Percentiles rank a stretch among this genome's conserved stretches.
Conservation (phyloP, 345 rosid genomes). For the Kernera saxatilis region DNA sequence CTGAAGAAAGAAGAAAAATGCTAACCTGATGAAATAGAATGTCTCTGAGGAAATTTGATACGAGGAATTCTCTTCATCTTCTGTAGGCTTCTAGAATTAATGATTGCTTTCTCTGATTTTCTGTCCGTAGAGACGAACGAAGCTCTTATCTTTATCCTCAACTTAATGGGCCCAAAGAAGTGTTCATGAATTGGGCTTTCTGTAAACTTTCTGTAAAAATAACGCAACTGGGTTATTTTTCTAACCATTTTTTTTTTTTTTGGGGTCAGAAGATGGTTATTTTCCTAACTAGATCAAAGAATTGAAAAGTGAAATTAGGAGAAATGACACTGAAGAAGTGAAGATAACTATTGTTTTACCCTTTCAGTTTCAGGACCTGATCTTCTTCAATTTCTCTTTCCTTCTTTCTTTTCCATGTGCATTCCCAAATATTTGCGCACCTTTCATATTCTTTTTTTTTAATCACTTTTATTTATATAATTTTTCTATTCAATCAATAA, state of each 20-base stretch:
- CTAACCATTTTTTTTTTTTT: background rate
- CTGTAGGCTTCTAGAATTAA: conserved; percentile 3
- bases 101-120: background rate
- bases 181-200: background rate
- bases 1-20: background rate
- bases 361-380: too few species aligned
- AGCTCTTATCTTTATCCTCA: conserved; percentile 26
- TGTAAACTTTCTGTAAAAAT: background rate
- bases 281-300: too few species aligned
- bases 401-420: too few species aligned
- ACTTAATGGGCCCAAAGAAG: background rate
- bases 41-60: conserved; percentile 67
- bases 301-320: too few species aligned
- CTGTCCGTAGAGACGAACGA: background rate
- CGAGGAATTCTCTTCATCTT: conserved; percentile 62
- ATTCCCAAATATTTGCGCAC: too few species aligned
- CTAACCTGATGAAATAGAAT: conserved; percentile 29
- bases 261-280: too few species aligned
- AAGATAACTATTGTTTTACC: too few species aligned
- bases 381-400: too few species aligned
- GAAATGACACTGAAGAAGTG: too few species aligned
- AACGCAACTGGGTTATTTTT: background rate
- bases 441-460: too few species aligned
- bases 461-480: too few species aligned
- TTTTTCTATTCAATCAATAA: too few species aligned